Percentiles rank a stretch among this genome's conserved stretches.
Conservation (phyloP, 2,329 filamentous ascomycete genomes). For the Apiospora marii region DNA sequence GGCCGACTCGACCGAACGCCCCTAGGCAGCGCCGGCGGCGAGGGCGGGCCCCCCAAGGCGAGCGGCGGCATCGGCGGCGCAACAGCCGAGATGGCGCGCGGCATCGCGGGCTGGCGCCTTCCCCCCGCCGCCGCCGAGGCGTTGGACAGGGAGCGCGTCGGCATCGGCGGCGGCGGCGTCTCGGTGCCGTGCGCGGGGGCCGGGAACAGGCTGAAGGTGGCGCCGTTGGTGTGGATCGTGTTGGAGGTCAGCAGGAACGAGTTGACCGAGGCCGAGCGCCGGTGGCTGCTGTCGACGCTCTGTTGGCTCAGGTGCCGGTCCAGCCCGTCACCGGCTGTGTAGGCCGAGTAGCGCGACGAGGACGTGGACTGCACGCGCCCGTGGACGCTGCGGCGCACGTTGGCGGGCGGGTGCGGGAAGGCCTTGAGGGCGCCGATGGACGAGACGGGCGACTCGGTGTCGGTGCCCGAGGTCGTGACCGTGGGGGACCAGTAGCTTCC, state of each 20-base stretch:
- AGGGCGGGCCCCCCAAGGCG: not conserved
- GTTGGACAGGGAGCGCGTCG: not conserved
- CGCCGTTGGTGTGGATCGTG: constrained; percentile 10
- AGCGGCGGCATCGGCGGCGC: not conserved
- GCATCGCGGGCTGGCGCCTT: not conserved
- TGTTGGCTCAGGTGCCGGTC: not conserved
- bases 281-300: not conserved
- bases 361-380: not conserved
- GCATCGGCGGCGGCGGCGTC: not conserved
- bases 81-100: constrained; percentile 1
- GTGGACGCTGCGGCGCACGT: not conserved
- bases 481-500: not conserved
- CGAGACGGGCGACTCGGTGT: not conserved
- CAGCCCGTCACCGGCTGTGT: not conserved
- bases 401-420: not conserved
- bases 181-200: not conserved
- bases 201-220: constrained; percentile 12
- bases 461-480: not conserved
- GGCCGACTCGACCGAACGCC: not conserved
- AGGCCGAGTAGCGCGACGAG: constrained; percentile 1
- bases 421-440: not conserved
- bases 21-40: not conserved
- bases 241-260: not conserved
- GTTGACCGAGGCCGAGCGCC: constrained; percentile 5
- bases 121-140: not conserved